These are phyloP conservation scores for Boletus pseudopeckii DNA, from an alignment of 768 basidiomycete genomes.

Conservation along the genomic window DNA sequence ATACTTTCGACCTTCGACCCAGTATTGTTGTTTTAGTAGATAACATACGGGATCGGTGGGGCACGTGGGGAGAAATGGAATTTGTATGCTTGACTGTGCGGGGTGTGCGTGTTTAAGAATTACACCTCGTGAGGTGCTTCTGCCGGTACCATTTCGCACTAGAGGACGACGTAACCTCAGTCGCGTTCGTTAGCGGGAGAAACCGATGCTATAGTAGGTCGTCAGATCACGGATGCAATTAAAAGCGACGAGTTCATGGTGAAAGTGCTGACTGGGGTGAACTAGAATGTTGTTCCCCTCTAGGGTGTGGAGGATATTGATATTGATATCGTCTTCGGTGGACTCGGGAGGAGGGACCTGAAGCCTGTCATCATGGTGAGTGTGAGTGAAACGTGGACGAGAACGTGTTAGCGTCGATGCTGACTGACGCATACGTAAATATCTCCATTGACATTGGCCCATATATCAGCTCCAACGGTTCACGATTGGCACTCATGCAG, in stretches of 20 bases:
- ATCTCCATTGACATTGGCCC: slow-evolving; percentile 1
- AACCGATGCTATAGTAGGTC: not conserved
- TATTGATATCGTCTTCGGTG: too few species aligned
- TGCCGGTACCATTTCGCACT: not conserved
- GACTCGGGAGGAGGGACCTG: not conserved
- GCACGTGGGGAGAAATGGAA: slow-evolving; percentile 1
- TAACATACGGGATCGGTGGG: not conserved
- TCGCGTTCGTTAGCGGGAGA: not conserved
- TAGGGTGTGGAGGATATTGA: not conserved
- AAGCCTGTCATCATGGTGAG: slow-evolving; percentile 3
- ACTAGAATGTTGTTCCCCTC: too few species aligned
- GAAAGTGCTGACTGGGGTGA: not conserved
- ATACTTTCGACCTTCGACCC: slow-evolving; percentile 22
- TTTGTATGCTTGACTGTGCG: not conserved
- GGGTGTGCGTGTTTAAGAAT: not conserved
- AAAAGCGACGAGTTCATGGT: not conserved
- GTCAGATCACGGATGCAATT: not conserved
- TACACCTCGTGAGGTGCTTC: not conserved
- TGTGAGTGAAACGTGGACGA: not conserved
- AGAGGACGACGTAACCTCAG: not conserved
- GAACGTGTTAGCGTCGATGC: too few species aligned
- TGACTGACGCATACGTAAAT: not conserved
- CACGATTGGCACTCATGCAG: not conserved
- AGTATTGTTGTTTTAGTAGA: slow-evolving; percentile 19
- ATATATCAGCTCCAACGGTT: not conserved